Percentiles rank a stretch among this genome's conserved stretches.
These are phyloP conservation scores for Leccinum barrowsii DNA, from an alignment of 768 basidiomycete genomes.

Conservation along the genomic window DNA sequence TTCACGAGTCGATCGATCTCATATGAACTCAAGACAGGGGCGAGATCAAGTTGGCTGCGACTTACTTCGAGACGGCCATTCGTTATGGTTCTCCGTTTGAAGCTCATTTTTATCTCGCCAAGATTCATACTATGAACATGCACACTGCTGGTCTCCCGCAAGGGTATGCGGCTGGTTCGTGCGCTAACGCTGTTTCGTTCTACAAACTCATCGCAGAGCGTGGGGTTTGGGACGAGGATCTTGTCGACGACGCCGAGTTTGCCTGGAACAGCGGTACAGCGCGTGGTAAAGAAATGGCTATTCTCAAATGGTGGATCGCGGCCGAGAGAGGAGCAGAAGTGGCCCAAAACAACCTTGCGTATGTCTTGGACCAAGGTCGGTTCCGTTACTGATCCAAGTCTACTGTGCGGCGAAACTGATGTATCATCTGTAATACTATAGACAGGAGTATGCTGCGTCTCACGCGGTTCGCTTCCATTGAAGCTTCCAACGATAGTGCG, in stretches of 20 bases:
- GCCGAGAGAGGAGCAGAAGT: constrained; percentile 90
- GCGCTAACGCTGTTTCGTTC: constrained; percentile 88
- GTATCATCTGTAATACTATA: constrained; percentile 22
- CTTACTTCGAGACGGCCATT: constrained; percentile 81
- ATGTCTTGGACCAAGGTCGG: constrained; percentile 85
- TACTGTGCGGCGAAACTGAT: constrained; percentile 28
- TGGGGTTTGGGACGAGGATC: constrained; percentile 82
- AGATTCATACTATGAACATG: constrained; percentile 64
- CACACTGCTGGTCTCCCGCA: constrained; percentile 40
- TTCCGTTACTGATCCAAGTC: constrained; percentile 29
- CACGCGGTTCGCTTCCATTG: constrained; percentile 63
- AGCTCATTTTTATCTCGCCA: constrained; percentile 89
- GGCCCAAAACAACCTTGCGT: constrained; percentile 95
- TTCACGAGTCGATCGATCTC: neutral
- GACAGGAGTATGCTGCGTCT: constrained; percentile 69
- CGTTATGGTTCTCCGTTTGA: constrained; percentile 90
- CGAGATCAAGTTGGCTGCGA: constrained; percentile 62
- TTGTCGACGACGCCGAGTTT: constrained; percentile 75
- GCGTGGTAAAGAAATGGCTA: constrained; percentile 74
- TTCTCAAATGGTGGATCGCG: constrained; percentile 93
- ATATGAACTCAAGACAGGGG: constrained; percentile 50
- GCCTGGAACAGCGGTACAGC: constrained; percentile 70
- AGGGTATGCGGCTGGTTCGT: constrained; percentile 64
- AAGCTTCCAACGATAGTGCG: constrained; percentile 81
- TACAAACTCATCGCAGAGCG: constrained; percentile 91